phyloP scores from a whole-genome alignment of 176 grass and related monocot species.

The Cenchrus purpureus region DNA sequence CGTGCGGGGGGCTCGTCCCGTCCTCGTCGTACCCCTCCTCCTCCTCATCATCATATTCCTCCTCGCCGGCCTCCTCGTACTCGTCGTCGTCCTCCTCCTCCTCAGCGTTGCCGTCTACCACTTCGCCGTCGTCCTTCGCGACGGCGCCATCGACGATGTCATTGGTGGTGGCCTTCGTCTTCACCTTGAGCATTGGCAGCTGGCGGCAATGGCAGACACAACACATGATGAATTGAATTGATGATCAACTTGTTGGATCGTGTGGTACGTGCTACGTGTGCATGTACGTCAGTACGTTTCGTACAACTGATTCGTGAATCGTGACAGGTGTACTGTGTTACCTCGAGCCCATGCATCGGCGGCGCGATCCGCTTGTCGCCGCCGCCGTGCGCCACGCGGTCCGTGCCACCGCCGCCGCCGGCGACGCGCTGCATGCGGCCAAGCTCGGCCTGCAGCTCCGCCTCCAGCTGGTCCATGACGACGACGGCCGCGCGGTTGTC shows the following conservation, averaged over 20 bases:
- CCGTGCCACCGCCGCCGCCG: neutral
- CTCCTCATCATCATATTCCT: neutral
- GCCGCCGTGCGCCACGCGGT: neutral
- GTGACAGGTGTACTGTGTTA: neutral
- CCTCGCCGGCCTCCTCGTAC: slow-evolving; percentile 14
- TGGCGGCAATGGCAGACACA: neutral
- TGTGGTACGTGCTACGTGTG: neutral
- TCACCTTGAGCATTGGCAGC: slow-evolving; percentile 43
- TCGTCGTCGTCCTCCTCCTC: neutral
- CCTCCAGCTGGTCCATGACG: slow-evolving; percentile 68
- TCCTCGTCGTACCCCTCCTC: slow-evolving; percentile 3
- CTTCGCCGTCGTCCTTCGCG: neutral
- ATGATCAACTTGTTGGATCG: neutral
- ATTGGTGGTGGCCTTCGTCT: slow-evolving; percentile 14
- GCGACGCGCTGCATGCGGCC: slow-evolving; percentile 41
- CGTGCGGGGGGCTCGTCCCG: slow-evolving; percentile 44
- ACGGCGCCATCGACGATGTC: neutral
- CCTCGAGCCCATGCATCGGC: slow-evolving; percentile 44
- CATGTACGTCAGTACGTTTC: neutral
- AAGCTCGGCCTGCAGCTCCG: slow-evolving; percentile 71
- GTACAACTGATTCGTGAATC: neutral
- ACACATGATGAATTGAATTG: too few species aligned
- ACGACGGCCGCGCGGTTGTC: slow-evolving; percentile 28
- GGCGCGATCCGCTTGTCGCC: slow-evolving; percentile 22
- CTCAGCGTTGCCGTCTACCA: neutral